phyloP scores from a whole-genome alignment of 2,329 filamentous ascomycete species.

The Metarhizium humberi region DNA sequence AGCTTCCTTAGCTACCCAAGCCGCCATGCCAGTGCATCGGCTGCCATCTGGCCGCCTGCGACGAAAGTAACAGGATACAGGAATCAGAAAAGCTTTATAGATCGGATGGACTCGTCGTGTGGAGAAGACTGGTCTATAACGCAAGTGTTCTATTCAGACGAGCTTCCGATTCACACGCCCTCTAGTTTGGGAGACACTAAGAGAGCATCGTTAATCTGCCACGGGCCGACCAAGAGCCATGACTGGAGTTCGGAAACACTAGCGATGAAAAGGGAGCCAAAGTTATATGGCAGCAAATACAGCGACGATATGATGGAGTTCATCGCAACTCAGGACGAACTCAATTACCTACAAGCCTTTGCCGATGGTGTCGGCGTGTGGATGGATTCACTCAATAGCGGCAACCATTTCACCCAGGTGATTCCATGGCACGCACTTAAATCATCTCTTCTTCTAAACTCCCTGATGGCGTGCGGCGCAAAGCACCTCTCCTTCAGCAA shows the following conservation, averaged over 20 bases:
- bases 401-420: conserved; percentile 77
- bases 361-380: conserved; percentile 83
- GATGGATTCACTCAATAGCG: conserved; percentile 86
- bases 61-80: not conserved
- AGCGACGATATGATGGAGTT: conserved; percentile 37
- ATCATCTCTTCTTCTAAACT: conserved; percentile 82
- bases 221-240: not conserved
- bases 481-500: conserved; percentile 69
- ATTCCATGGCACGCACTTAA: conserved; percentile 76
- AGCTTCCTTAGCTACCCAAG: not conserved
- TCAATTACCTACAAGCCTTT: conserved; percentile 86
- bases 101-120: not conserved
- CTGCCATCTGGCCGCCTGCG: not conserved
- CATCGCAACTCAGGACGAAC: conserved; percentile 66
- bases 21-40: not conserved
- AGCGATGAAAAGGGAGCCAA: not conserved
- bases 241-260: not conserved
- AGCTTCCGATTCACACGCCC: not conserved
- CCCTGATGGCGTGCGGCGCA: conserved; percentile 80
- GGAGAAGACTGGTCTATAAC: not conserved
- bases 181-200: not conserved
- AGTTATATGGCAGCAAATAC: conserved; percentile 12
- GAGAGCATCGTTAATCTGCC: not conserved
- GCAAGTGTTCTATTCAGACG: not conserved
- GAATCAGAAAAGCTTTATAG: not conserved